These are phyloP conservation scores for Xylaria sp. DNA, from an alignment of 2,329 filamentous ascomycete species.

Conservation along the genomic window DNA sequence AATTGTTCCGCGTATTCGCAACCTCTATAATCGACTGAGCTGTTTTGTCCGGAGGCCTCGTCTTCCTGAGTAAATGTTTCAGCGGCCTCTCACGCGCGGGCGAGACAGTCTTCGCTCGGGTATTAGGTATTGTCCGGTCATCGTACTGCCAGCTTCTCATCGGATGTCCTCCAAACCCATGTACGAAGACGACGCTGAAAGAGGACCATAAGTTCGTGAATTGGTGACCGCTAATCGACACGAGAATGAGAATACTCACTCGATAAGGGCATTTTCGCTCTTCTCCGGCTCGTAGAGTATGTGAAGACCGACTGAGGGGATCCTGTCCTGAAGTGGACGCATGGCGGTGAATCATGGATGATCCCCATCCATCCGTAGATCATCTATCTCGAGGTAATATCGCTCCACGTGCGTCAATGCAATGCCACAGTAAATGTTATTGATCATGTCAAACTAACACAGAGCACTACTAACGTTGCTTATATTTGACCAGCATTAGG, in stretches of 20 bases:
- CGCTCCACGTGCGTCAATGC: not conserved
- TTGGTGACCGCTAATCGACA: not conserved
- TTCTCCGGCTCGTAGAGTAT: slow-evolving; percentile 32
- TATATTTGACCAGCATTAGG: slow-evolving; percentile 26
- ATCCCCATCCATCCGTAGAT: slow-evolving; percentile 9
- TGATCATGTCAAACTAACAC: not conserved
- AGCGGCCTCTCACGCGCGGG: slow-evolving; percentile 8
- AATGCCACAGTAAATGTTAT: slow-evolving; percentile 6
- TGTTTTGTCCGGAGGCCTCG: slow-evolving; percentile 8
- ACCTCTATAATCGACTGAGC: not conserved
- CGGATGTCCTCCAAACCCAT: slow-evolving; percentile 37
- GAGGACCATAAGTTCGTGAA: not conserved
- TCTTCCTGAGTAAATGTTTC: slow-evolving; percentile 16
- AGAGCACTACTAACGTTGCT: not conserved
- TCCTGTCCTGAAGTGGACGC: slow-evolving; percentile 21
- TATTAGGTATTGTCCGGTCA: not conserved
- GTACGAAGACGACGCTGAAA: slow-evolving; percentile 32
- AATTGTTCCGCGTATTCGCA: not conserved
- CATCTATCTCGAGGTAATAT: slow-evolving; percentile 7
- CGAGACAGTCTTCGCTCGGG: not conserved
- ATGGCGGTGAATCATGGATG: slow-evolving; percentile 26
- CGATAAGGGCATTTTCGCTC: slow-evolving; percentile 16
- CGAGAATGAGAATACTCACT: slow-evolving; percentile 20
- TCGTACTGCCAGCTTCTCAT: slow-evolving; percentile 34
- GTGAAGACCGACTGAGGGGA: slow-evolving; percentile 31